Evolutionary conservation across 148 eudicot genomes (phyloP).

Genomic region (Silene uniflora): DNA sequence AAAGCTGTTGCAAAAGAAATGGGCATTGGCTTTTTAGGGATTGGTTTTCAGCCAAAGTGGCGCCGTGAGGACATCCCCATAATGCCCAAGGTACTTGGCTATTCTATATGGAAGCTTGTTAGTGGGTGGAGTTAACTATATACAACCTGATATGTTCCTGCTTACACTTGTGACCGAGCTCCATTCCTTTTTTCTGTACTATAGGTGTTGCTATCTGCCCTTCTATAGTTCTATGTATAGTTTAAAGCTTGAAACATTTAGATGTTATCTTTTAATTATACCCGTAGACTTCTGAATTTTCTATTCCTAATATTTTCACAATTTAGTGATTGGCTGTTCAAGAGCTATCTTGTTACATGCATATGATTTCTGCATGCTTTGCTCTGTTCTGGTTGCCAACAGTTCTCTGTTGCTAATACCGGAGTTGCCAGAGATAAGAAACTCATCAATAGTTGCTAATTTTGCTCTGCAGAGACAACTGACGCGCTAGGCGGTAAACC

Average conservation of each 20-base stretch:
- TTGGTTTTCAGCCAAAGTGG: conserved; percentile 98
- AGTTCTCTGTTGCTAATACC: too few species aligned
- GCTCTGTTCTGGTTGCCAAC: too few species aligned
- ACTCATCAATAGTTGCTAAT: too few species aligned
- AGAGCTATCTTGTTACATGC: neutral
- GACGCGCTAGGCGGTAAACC: too few species aligned
- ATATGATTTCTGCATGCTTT: neutral
- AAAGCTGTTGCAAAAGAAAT: conserved; percentile 98
- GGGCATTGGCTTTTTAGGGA: conserved; percentile 95
- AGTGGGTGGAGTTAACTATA: neutral
- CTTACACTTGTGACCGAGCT: neutral
- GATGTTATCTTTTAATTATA: neutral
- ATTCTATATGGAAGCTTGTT: neutral
- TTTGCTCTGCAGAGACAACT: too few species aligned
- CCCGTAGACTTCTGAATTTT: neutral
- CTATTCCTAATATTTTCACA: neutral
- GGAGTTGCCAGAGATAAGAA: too few species aligned
- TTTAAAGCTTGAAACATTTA: neutral
- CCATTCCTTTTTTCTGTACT: neutral
- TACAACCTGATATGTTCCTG: neutral
- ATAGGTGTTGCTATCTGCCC: neutral
- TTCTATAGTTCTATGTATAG: too few species aligned
- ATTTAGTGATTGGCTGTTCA: neutral
- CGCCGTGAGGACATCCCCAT: conserved; percentile 71
- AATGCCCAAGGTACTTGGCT: conserved; percentile 86